A percentile compares a stretch with the other conserved stretches of the same genome.
These are phyloP conservation scores for Neonectria ditissima DNA, from an alignment of 2,329 filamentous ascomycete species.

Conservation along the genomic window DNA sequence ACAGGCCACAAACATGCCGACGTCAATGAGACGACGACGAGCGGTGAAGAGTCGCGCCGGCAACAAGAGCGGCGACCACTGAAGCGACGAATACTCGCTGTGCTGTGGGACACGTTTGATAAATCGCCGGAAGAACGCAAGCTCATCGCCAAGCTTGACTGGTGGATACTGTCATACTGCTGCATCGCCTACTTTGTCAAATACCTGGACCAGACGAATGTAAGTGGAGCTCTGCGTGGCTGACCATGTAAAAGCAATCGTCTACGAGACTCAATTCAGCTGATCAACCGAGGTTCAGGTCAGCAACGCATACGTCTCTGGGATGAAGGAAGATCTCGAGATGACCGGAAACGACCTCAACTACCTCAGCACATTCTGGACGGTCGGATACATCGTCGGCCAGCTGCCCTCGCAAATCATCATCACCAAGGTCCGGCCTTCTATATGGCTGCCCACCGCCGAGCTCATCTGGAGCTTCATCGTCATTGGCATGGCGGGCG, in stretches of 20 bases:
- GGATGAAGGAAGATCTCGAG: constrained; percentile 62
- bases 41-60: neutral
- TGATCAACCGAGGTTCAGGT: constrained; percentile 15
- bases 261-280: neutral
- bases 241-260: neutral
- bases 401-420: constrained; percentile 53
- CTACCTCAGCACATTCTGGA: constrained; percentile 64
- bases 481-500: constrained; percentile 52
- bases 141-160: constrained; percentile 50
- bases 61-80: constrained; percentile 15
- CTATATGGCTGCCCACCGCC: constrained; percentile 52
- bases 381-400: constrained; percentile 67
- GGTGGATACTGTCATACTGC: constrained; percentile 50
- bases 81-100: constrained; percentile 35
- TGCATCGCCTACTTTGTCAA: constrained; percentile 54
- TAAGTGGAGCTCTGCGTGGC: constrained; percentile 22
- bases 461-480: constrained; percentile 46
- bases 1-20: constrained; percentile 6
- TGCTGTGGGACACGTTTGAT: constrained; percentile 50
- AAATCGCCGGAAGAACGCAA: constrained; percentile 49
- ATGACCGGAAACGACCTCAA: constrained; percentile 66
- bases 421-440: constrained; percentile 52
- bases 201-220: constrained; percentile 49
- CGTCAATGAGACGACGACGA: neutral
- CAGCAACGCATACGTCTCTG: constrained; percentile 54